Evolutionary conservation across 129 eudicot species (phyloP).

Genomic region (Flaveria robusta): DNA sequence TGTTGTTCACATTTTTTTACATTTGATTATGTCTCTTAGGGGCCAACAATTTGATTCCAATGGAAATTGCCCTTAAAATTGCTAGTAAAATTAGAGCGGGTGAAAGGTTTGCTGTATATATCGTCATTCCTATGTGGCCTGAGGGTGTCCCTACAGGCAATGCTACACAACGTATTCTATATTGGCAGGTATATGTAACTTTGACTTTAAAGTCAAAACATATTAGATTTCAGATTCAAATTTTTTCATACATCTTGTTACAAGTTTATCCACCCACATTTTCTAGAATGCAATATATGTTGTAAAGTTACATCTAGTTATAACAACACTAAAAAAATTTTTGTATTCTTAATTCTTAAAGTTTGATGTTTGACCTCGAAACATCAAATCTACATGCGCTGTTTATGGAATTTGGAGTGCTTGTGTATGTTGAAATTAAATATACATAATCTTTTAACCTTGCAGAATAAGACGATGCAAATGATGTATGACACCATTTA

Average conservation of each 20-base stretch:
- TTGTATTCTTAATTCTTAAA: slow-evolving; percentile 11
- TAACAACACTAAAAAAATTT: not conserved
- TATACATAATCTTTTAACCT: slow-evolving; percentile 3
- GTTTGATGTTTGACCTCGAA: not conserved
- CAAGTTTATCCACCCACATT: not conserved
- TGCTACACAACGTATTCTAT: slow-evolving; percentile 77
- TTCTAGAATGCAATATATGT: slow-evolving; percentile 1
- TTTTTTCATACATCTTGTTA: not conserved
- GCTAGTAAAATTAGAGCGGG: slow-evolving; percentile 73
- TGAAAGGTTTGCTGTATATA: slow-evolving; percentile 87
- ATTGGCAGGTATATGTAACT: slow-evolving; percentile 67
- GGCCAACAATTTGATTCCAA: slow-evolving; percentile 89
- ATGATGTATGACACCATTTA: slow-evolving; percentile 96
- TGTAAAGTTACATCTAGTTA: not conserved
- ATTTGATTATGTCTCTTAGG: slow-evolving; percentile 48
- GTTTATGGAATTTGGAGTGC: not conserved
- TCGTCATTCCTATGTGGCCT: slow-evolving; percentile 97
- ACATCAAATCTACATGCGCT: not conserved
- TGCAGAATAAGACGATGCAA: slow-evolving; percentile 94
- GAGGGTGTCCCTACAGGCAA: slow-evolving; percentile 89
- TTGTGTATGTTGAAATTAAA: not conserved
- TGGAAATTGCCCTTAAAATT: slow-evolving; percentile 84
- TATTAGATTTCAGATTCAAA: not conserved
- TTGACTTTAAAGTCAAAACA: not conserved
- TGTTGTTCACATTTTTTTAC: slow-evolving; percentile 10